These are phyloP conservation scores for Hyphodiscus sp. DNA, from an alignment of 2,329 filamentous ascomycete species.

Conservation along the genomic window DNA sequence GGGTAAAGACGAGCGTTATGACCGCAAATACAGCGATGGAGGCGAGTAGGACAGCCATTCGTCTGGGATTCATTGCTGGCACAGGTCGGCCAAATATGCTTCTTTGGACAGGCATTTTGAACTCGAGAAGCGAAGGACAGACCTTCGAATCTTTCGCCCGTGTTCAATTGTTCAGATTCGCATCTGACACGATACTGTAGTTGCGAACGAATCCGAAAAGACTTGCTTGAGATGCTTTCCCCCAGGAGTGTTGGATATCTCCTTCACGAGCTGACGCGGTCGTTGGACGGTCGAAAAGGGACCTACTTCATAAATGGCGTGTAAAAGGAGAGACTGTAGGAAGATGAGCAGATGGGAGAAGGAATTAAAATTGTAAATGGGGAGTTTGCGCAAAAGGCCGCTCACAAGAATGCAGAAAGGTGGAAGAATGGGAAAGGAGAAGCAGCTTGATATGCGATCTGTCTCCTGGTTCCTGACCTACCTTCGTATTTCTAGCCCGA, in stretches of 20 bases:
- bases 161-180: neutral
- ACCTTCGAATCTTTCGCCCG: neutral
- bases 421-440: neutral
- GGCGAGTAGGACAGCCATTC: constrained; percentile 45
- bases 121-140: neutral
- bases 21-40: constrained; percentile 47
- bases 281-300: neutral
- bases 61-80: constrained; percentile 45
- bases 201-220: neutral
- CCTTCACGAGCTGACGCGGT: neutral
- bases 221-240: neutral
- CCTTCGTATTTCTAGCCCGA: neutral
- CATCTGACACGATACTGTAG: neutral
- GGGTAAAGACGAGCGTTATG: constrained; percentile 45
- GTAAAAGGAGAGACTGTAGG: neutral
- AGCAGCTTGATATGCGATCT: neutral
- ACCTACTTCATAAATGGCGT: neutral
- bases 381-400: neutral
- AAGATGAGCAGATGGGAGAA: neutral
- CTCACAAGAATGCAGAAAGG: neutral
- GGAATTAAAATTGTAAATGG: neutral
- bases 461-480: neutral
- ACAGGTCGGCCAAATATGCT: constrained; percentile 43
- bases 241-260: neutral
- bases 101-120: constrained; percentile 41